Percentiles rank a stretch among this genome's conserved stretches.
These are phyloP conservation scores for Trypanosoma mega DNA, from an alignment of 208 protist genomes.

Conservation along the genomic window DNA sequence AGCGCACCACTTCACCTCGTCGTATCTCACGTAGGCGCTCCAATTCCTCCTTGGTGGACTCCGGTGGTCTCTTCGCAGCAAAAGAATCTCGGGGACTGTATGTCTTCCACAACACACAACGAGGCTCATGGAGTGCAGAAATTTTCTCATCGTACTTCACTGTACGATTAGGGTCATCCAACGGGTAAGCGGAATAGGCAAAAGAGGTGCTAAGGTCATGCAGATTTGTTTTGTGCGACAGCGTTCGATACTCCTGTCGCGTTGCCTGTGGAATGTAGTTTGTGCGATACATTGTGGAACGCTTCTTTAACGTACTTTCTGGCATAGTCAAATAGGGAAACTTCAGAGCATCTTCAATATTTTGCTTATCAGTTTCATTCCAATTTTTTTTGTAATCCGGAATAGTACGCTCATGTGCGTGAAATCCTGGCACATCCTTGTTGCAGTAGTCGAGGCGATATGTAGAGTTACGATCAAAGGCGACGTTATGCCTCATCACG, in stretches of 20 bases:
- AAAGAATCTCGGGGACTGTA: conserved; percentile 36
- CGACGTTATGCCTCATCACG: conserved; percentile 20
- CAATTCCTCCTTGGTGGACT: conserved; percentile 38
- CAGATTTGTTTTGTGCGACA: conserved; percentile 63
- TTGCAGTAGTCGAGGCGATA: conserved; percentile 85
- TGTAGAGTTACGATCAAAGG: conserved; percentile 67
- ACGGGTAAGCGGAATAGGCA: conserved; percentile 70
- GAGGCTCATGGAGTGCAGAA: conserved; percentile 41
- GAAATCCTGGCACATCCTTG: conserved; percentile 32
- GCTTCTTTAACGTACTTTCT: conserved; percentile 37
- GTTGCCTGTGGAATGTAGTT: conserved; percentile 44
- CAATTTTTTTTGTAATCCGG: conserved; percentile 63
- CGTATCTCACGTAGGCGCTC: conserved; percentile 48
- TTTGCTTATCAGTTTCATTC: conserved; percentile 54
- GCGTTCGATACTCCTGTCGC: conserved; percentile 40
- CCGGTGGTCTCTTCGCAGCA: conserved; percentile 8
- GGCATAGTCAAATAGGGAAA: conserved; percentile 75
- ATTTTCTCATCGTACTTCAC: conserved; percentile 51
- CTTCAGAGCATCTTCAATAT: conserved; percentile 62
- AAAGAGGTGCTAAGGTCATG: conserved; percentile 53
- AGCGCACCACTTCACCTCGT: conserved; percentile 29
- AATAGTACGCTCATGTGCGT: conserved; percentile 31
- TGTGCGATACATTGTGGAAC: conserved; percentile 62
- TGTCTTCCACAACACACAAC: conserved; percentile 60
- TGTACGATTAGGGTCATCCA: conserved; percentile 56